Percentiles rank a stretch among this genome's conserved stretches.
Evolutionary conservation across 805 yeast species (phyloP).

Genomic region (Starmerella vitae): DNA sequence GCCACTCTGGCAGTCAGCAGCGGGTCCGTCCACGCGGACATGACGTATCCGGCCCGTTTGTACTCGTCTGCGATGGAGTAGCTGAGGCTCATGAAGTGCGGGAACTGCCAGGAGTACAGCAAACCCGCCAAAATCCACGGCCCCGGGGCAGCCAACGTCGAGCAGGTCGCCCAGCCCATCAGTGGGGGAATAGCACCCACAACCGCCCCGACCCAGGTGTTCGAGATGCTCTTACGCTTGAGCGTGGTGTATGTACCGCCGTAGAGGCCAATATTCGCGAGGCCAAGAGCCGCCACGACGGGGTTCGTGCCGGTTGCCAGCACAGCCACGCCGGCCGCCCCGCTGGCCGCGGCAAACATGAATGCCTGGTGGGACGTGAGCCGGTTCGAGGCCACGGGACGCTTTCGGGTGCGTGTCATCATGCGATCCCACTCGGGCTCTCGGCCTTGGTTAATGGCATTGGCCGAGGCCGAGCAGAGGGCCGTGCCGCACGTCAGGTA

Average conservation of each 20-base stretch:
- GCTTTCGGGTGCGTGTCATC: conserved; percentile 75
- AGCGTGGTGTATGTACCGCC: conserved; percentile 86
- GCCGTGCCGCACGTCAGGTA: conserved; percentile 75
- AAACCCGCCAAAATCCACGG: conserved; percentile 89
- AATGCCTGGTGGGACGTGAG: conserved; percentile 67
- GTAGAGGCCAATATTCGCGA: conserved; percentile 64
- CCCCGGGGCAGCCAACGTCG: conserved; percentile 58
- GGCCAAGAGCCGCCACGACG: conserved; percentile 70
- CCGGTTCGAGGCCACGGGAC: conserved; percentile 83
- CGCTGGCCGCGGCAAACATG: conserved; percentile 62
- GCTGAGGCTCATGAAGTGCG: conserved; percentile 86
- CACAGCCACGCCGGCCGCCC: conserved; percentile 53
- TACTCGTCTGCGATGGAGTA: conserved; percentile 83
- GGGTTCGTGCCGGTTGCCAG: conserved; percentile 75
- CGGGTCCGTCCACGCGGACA: conserved; percentile 92
- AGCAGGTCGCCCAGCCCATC: conserved; percentile 97
- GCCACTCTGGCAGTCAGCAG: conserved; percentile 86
- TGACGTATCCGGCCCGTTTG: conserved; percentile 87
- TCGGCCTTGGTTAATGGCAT: conserved; percentile 93
- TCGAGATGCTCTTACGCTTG: conserved; percentile 68
- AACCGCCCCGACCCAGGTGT: conserved; percentile 98
- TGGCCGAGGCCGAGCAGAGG: conserved; percentile 82
- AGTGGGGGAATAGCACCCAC: conserved; percentile 98
- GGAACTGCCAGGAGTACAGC: conserved; percentile 96
- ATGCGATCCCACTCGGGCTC: conserved; percentile 79